Percentiles rank a stretch among this genome's conserved stretches.
Conservation (phyloP, 495 filamentous ascomycete species). For the Podospora comata region DNA sequence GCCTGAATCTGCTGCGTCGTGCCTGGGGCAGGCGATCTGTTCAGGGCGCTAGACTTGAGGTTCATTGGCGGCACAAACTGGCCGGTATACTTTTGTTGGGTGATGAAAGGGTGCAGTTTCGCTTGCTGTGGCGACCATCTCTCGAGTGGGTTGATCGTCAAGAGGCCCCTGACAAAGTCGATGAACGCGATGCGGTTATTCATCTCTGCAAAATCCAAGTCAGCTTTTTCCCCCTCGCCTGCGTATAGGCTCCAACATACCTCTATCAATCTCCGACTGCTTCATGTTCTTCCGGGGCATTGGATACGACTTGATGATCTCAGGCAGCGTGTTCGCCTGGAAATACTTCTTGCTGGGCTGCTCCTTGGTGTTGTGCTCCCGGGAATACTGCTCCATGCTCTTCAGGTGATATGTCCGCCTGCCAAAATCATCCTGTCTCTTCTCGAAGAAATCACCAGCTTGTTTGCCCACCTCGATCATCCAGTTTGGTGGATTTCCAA, state of each 20-base stretch:
- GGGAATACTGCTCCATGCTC: conserved; percentile 93
- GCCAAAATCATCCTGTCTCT: conserved; percentile 83
- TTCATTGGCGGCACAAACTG: conserved; percentile 98
- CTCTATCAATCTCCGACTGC: conserved; percentile 90
- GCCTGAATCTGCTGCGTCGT: conserved; percentile 96
- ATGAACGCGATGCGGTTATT: conserved; percentile 98
- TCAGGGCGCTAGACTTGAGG: conserved; percentile 75
- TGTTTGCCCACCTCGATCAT: conserved; percentile 99
- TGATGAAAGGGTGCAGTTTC: conserved; percentile 97
- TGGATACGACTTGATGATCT: conserved; percentile 94
- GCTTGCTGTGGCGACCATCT: conserved; percentile 98
- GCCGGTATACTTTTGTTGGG: conserved; percentile 93
- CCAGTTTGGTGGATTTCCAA: conserved; percentile 94
- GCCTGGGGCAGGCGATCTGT: conserved; percentile 88
- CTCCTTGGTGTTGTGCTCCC: conserved; percentile 93
- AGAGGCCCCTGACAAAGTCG: conserved; percentile 92
- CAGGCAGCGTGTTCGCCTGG: conserved; percentile 84
- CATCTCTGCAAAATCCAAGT: conserved; percentile 65
- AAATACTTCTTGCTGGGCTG: conserved; percentile 99
- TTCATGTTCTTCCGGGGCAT: conserved; percentile 99
- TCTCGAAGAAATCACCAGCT: conserved; percentile 96
- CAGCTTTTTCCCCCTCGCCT: neutral
- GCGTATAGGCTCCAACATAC: conserved; percentile 48
- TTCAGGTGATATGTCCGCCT: conserved; percentile 88
- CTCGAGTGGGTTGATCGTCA: conserved; percentile 94